A percentile compares a stretch with the other conserved stretches of the same genome.
Evolutionary conservation across 1,139 yeast species (phyloP).

Genomic region (Yamadazyma songkhlaensis): DNA sequence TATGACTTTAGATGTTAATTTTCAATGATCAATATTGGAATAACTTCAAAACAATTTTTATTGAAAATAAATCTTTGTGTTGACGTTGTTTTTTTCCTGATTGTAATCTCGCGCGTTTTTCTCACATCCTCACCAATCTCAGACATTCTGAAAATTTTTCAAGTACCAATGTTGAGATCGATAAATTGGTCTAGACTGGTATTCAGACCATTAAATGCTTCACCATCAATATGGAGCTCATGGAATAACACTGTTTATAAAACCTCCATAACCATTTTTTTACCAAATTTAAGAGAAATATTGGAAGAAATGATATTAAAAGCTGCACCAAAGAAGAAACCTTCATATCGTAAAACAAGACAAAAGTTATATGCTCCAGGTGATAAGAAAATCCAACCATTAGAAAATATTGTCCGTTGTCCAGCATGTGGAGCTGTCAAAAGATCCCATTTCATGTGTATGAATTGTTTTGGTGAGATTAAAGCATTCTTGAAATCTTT

Average conservation of each 20-base stretch:
- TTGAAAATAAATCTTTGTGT: neutral
- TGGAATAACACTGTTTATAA: neutral
- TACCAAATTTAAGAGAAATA: slow-evolving; percentile 7
- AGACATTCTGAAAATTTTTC: slow-evolving; percentile 7
- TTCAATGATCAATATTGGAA: too few relatives aligned
- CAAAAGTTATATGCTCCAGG: slow-evolving; percentile 81
- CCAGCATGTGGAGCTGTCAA: slow-evolving; percentile 95
- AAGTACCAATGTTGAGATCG: neutral
- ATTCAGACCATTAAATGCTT: too few relatives aligned
- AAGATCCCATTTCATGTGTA: slow-evolving; percentile 86
- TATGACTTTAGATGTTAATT: neutral
- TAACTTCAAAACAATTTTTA: slow-evolving; percentile 8
- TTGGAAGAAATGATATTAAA: slow-evolving; percentile 55
- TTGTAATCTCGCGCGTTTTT: slow-evolving; percentile 23
- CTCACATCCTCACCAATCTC: slow-evolving; percentile 1
- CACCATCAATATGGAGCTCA: too few relatives aligned
- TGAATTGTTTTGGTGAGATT: slow-evolving; percentile 87
- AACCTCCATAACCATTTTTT: slow-evolving; percentile 1
- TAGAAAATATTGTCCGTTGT: slow-evolving; percentile 79
- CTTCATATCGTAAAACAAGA: slow-evolving; percentile 82
- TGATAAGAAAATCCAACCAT: slow-evolving; percentile 71
- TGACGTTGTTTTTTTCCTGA: slow-evolving; percentile 21
- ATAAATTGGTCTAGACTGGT: too few relatives aligned
- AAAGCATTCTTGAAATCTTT: slow-evolving; percentile 59
- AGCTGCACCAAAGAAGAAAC: slow-evolving; percentile 94